Conservation (phyloP, 306 rosid species). For the Lagenaria siceraria region DNA sequence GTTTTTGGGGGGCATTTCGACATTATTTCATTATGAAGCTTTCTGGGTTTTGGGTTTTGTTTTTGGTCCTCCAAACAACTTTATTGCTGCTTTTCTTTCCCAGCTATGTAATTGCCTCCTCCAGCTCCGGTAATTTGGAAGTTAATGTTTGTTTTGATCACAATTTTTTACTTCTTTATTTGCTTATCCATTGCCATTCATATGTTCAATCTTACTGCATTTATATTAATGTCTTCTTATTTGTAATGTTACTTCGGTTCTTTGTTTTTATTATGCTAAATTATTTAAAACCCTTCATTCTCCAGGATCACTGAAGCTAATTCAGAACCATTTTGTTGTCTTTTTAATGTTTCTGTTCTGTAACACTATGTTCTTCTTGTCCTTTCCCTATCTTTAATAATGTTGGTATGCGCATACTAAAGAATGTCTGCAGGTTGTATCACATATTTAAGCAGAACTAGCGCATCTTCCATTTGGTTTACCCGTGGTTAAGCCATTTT, state of each 20-base stretch:
- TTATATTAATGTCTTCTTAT: background rate
- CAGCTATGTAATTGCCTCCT: background rate
- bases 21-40: constrained; percentile 35
- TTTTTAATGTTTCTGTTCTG: background rate
- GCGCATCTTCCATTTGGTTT: background rate
- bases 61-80: constrained; percentile 15
- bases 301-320: background rate
- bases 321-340: background rate
- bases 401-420: background rate
- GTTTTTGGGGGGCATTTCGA: background rate
- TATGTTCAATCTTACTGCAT: background rate
- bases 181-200: background rate
- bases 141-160: background rate
- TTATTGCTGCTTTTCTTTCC: background rate
- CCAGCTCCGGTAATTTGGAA: background rate
- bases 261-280: background rate
- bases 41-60: constrained; percentile 34
- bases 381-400: background rate
- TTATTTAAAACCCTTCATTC: background rate
- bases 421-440: background rate
- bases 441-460: background rate
- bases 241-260: background rate
- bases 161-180: background rate
- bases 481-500: background rate
- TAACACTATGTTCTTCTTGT: background rate